Conservation (phyloP, 257 asterid species). For the Buddleja alternifolia region DNA sequence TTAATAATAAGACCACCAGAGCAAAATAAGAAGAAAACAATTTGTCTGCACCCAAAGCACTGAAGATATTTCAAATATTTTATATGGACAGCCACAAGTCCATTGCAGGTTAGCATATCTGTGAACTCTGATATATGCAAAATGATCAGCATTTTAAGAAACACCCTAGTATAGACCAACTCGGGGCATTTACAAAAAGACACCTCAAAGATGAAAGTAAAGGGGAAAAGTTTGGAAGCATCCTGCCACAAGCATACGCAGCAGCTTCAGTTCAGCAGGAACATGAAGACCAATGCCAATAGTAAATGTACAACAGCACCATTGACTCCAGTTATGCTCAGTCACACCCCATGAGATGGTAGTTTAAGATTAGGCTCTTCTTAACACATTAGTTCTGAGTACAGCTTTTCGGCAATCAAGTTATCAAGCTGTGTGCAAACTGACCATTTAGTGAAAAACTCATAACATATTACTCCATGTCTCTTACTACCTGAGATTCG, state of each 20-base stretch:
- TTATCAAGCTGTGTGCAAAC: slow-evolving; percentile 15
- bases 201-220: too few species aligned
- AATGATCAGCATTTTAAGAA: background rate
- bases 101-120: slow-evolving; percentile 1
- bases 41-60: background rate
- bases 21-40: background rate
- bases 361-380: background rate
- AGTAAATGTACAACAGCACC: slow-evolving; percentile 7
- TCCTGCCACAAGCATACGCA: too few species aligned
- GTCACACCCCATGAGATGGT: too few species aligned
- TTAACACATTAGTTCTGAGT: background rate
- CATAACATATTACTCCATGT: background rate
- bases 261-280: too few species aligned
- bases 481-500: background rate
- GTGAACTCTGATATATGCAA: background rate
- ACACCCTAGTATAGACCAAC: background rate
- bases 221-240: too few species aligned
- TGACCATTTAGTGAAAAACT: slow-evolving; percentile 18
- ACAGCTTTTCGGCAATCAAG: background rate
- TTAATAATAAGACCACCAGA: too few species aligned
- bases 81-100: background rate
- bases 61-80: too few species aligned
- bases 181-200: too few species aligned
- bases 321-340: background rate
- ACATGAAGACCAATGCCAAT: background rate